Conservation (phyloP, 768 basidiomycete genomes). For the Tulasnella sp. region DNA sequence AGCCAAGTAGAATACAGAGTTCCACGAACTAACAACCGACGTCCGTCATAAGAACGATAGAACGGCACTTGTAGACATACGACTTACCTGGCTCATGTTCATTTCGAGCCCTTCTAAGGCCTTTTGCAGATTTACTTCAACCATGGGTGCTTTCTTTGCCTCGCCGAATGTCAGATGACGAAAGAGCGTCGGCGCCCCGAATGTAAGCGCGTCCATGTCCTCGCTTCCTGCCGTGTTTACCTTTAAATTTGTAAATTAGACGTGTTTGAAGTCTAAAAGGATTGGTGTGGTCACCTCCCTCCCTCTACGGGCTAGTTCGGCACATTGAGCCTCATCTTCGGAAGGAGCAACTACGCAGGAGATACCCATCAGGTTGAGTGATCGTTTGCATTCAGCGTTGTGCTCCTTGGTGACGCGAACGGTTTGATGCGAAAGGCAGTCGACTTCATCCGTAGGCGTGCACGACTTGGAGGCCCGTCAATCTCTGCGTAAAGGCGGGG, state of each 20-base stretch:
- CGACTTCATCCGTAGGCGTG: slow-evolving; percentile 78
- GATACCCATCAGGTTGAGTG: slow-evolving; percentile 94
- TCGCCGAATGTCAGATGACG: slow-evolving; percentile 98
- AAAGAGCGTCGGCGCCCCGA: slow-evolving; percentile 85
- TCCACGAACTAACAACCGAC: slow-evolving; percentile 78
- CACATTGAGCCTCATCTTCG: slow-evolving; percentile 98
- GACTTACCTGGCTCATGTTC: slow-evolving; percentile 80
- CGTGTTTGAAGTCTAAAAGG: neutral
- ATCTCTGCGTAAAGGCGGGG: too few species aligned
- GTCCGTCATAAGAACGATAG: neutral
- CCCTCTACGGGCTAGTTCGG: slow-evolving; percentile 94
- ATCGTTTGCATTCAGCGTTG: slow-evolving; percentile 89
- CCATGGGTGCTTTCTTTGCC: slow-evolving; percentile 95
- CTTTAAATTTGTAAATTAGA: slow-evolving; percentile 46
- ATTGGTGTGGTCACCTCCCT: slow-evolving; percentile 56
- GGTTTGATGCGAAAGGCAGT: slow-evolving; percentile 83
- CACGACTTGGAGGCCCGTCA: too few species aligned
- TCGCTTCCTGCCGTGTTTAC: slow-evolving; percentile 98
- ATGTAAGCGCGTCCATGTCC: slow-evolving; percentile 99
- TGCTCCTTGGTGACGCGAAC: slow-evolving; percentile 96
- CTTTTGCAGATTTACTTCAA: slow-evolving; percentile 80
- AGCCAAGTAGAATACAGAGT: slow-evolving; percentile 93
- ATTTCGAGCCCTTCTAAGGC: slow-evolving; percentile 89
- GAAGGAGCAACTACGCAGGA: slow-evolving; percentile 94
- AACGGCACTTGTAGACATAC: neutral